Evolutionary conservation across 164 flowering plant species (phyloP).

Genomic region (Tetrastigma voinierianum): DNA sequence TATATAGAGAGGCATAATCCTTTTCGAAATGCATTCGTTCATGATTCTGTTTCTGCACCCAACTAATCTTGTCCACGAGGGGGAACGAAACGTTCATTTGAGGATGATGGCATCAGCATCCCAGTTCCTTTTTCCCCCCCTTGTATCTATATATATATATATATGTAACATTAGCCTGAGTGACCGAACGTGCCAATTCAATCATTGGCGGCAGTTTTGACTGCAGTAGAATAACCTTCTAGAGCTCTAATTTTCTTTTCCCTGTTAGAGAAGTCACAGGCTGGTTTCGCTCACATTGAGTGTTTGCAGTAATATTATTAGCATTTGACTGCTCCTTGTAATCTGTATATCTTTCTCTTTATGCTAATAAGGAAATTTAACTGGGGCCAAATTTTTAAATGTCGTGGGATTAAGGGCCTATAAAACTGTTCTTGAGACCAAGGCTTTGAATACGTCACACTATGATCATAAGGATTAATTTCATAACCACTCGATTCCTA

Average conservation of each 20-base stretch:
- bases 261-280: neutral
- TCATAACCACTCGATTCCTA: too few relatives aligned
- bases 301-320: neutral
- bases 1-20: neutral
- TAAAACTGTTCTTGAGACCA: too few relatives aligned
- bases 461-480: too few relatives aligned
- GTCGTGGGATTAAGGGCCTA: too few relatives aligned
- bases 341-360: conserved; percentile 7
- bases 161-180: conserved; percentile 3
- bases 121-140: conserved; percentile 6
- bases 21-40: conserved; percentile 8
- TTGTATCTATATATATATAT: conserved; percentile 1
- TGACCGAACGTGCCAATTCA: neutral
- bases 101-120: conserved; percentile 7
- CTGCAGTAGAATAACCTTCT: conserved; percentile 13
- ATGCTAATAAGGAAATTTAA: too few relatives aligned
- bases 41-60: neutral
- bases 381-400: too few relatives aligned
- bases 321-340: conserved; percentile 12
- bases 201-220: conserved; percentile 16
- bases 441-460: too few relatives aligned
- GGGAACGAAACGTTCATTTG: conserved; percentile 3
- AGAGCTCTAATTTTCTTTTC: neutral
- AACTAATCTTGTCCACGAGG: neutral
- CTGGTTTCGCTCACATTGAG: neutral